These are phyloP conservation scores for Linnemannia elongata DNA, from an alignment of 192 early-diverging fungal genomes.

Conservation along the genomic window DNA sequence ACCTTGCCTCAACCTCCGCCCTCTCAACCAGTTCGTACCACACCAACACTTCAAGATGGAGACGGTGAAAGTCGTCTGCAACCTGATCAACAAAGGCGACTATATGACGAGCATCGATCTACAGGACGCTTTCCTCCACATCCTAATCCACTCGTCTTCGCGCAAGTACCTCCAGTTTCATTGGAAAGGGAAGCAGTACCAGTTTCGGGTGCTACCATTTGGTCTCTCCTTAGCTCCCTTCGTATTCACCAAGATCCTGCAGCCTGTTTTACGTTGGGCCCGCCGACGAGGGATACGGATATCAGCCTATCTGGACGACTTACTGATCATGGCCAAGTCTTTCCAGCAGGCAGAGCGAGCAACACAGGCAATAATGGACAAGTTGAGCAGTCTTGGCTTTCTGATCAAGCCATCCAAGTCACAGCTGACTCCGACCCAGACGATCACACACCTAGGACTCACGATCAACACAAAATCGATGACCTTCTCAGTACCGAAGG, in stretches of 20 bases:
- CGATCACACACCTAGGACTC: conserved; percentile 30
- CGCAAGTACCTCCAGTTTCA: no score
- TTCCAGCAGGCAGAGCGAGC: not conserved
- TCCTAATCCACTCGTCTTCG: conserved; percentile 37
- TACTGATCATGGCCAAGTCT: conserved; percentile 11
- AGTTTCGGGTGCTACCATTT: conserved; percentile 44
- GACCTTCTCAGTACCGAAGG: conserved; percentile 29
- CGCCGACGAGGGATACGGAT: conserved; percentile 33
- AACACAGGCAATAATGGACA: not conserved
- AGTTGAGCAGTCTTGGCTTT: conserved; percentile 22
- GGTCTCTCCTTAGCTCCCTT: conserved; percentile 21
- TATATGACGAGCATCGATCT: no score
- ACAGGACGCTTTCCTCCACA: conserved; percentile 51
- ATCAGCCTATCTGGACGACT: no score
- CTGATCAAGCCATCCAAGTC: conserved; percentile 37
- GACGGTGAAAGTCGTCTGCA: no score
- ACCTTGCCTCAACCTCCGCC: no score
- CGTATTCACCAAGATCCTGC: conserved; percentile 50
- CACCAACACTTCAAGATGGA: no score
- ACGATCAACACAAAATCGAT: conserved; percentile 27
- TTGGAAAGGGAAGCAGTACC: conserved; percentile 38
- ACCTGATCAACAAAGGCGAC: no score
- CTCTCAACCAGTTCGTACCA: no score
- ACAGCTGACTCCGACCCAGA: conserved; percentile 10
- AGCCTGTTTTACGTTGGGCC: conserved; percentile 40